Percentiles rank a stretch among this genome's conserved stretches.
Conservation (phyloP, 495 filamentous ascomycete genomes). For the Patellaria atrata region DNA sequence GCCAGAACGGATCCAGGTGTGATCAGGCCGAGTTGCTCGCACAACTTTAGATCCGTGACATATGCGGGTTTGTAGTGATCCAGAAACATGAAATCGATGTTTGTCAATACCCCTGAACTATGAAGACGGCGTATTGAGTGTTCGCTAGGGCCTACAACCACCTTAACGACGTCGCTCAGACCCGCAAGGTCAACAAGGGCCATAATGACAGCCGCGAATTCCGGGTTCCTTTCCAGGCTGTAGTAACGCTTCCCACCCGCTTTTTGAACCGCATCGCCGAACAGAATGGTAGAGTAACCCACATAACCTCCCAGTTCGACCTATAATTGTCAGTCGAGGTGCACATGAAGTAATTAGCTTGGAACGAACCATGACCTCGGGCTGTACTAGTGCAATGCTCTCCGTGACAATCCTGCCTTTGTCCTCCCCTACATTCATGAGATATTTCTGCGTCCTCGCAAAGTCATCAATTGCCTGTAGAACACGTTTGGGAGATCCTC, state of each 20-base stretch:
- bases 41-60: slow-evolving; percentile 54
- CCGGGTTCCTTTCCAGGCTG: slow-evolving; percentile 52
- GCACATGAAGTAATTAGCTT: slow-evolving; percentile 4
- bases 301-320: slow-evolving; percentile 72
- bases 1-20: slow-evolving; percentile 44
- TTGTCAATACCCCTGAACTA: slow-evolving; percentile 34
- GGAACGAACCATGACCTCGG: slow-evolving; percentile 39
- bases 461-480: slow-evolving; percentile 60
- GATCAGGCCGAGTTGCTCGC: slow-evolving; percentile 51
- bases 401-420: slow-evolving; percentile 56
- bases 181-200: slow-evolving; percentile 54
- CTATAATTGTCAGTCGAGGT: slow-evolving; percentile 17
- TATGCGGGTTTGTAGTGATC: slow-evolving; percentile 66
- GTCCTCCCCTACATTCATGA: slow-evolving; percentile 65
- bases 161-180: slow-evolving; percentile 46
- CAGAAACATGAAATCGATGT: slow-evolving; percentile 56
- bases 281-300: slow-evolving; percentile 64
- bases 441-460: slow-evolving; percentile 44
- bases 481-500: slow-evolving; percentile 47
- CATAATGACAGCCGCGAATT: slow-evolving; percentile 48
- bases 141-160: slow-evolving; percentile 52
- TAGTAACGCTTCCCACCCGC: slow-evolving; percentile 47
- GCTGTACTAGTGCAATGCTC: slow-evolving; percentile 49
- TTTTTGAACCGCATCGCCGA: slow-evolving; percentile 44
- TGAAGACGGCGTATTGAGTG: slow-evolving; percentile 41